Conservation (phyloP, 176 grass and related monocot genomes). For the Aegilops bicornis region DNA sequence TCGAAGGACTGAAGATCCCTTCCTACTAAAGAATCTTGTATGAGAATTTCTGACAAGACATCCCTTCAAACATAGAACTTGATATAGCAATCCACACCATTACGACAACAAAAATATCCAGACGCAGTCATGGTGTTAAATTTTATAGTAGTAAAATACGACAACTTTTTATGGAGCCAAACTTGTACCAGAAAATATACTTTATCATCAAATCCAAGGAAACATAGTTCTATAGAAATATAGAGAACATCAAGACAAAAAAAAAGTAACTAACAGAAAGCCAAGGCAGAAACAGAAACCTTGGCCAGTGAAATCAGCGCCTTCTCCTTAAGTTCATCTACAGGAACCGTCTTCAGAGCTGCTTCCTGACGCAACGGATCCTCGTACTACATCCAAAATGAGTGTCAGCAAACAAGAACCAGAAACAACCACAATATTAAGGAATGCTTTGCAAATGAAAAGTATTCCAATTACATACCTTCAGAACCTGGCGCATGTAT, state of each 20-base stretch:
- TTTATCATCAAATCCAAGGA: neutral
- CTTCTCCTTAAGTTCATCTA: constrained; percentile 86
- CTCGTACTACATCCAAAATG: constrained; percentile 74
- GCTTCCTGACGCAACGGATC: constrained; percentile 60
- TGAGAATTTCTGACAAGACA: constrained; percentile 32
- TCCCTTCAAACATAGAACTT: constrained; percentile 37
- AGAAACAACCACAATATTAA: constrained; percentile 17
- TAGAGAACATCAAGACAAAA: neutral
- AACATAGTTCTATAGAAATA: constrained; percentile 14
- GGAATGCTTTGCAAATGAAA: constrained; percentile 11
- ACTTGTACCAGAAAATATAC: constrained; percentile 3
- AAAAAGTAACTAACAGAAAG: neutral
- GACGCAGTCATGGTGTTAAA: neutral
- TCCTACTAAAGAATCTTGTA: constrained; percentile 60
- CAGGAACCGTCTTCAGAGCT: constrained; percentile 73
- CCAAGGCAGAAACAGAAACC: constrained; percentile 41
- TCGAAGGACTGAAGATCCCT: constrained; percentile 78
- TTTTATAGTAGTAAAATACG: constrained; percentile 21
- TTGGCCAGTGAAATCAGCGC: constrained; percentile 80
- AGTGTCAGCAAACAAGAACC: constrained; percentile 11
- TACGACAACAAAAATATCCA: neutral
- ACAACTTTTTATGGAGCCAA: constrained; percentile 13
- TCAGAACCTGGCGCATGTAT: constrained; percentile 72
- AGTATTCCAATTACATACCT: constrained; percentile 55
- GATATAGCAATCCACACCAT: constrained; percentile 19